Evolutionary conservation across 495 filamentous ascomycete genomes (phyloP).

Genomic region (Penicillium steckii): DNA sequence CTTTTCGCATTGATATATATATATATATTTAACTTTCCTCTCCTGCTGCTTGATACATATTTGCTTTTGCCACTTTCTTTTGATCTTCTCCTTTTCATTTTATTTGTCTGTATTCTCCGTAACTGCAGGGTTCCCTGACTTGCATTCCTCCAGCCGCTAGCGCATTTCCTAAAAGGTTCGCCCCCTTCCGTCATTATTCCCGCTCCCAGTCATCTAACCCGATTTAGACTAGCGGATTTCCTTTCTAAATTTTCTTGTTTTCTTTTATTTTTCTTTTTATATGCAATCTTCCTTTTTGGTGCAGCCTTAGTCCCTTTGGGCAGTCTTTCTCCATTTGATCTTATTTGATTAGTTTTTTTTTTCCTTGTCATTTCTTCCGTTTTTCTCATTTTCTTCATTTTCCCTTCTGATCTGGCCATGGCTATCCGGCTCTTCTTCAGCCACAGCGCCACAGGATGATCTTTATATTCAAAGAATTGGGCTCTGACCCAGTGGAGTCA

Average conservation of each 20-base stretch:
- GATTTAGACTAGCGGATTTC: constrained; percentile 12
- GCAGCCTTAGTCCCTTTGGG: too few relatives aligned
- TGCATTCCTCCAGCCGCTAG: constrained; percentile 23
- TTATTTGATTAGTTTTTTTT: background rate
- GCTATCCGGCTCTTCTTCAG: constrained; percentile 7
- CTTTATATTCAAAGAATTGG: constrained; percentile 23
- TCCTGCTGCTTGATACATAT: background rate
- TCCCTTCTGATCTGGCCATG: too few relatives aligned
- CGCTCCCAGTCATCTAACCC: constrained; percentile 13
- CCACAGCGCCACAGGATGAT: constrained; percentile 23
- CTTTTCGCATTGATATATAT: too few relatives aligned
- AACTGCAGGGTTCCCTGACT: constrained; percentile 23
- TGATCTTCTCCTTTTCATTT: background rate
- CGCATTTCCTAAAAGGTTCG: constrained; percentile 17
- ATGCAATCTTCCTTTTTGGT: too few relatives aligned
- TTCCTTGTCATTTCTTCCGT: background rate
- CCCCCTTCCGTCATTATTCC: constrained; percentile 40
- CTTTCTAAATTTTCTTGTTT: constrained; percentile 8
- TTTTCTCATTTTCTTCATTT: background rate
- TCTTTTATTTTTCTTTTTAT: background rate
- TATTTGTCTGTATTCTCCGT: constrained; percentile 1
- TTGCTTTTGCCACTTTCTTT: background rate
- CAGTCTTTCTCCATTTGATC: too few relatives aligned
- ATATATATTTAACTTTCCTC: background rate
- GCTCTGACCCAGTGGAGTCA: constrained; percentile 8